A percentile compares a stretch with the other conserved stretches of the same genome.
phyloP scores from a whole-genome alignment of 768 basidiomycete species.

The Lenzites betulinus region DNA sequence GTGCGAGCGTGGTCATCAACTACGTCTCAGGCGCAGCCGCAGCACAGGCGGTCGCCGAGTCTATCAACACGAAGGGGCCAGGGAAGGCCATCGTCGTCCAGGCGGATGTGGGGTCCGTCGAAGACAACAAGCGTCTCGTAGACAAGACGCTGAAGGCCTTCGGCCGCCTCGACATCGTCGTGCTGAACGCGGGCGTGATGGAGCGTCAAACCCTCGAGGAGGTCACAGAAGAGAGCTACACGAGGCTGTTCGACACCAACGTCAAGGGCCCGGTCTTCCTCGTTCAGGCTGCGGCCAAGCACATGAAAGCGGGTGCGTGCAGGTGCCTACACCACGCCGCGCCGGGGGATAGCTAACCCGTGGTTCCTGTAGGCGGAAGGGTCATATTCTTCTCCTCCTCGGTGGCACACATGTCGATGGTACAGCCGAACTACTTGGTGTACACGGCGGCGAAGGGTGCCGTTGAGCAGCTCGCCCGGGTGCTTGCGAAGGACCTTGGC shows the following conservation, averaged over 20 bases:
- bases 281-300: conserved; percentile 46
- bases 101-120: conserved; percentile 51
- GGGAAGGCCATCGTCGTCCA: conserved; percentile 51
- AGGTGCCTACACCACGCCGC: too few species aligned
- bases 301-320: conserved; percentile 43
- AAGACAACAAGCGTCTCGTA: conserved; percentile 49
- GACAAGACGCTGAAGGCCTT: conserved; percentile 50
- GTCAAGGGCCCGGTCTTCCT: conserved; percentile 63
- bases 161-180: conserved; percentile 58
- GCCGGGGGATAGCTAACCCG: too few species aligned
- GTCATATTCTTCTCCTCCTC: conserved; percentile 61
- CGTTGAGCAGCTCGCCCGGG: conserved; percentile 57
- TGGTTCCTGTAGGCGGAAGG: conserved; percentile 42
- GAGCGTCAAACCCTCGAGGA: conserved; percentile 49
- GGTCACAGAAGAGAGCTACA: conserved; percentile 54
- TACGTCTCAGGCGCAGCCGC: conserved; percentile 44
- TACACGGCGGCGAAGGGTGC: conserved; percentile 62
- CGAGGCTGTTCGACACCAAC: conserved; percentile 53
- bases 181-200: conserved; percentile 63
- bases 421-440: conserved; percentile 50
- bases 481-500: conserved; percentile 62
- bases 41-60: conserved; percentile 49
- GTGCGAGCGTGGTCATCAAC: conserved; percentile 61
- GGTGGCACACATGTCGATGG: conserved; percentile 44
- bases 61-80: conserved; percentile 45